Base-by-base conservation (phyloP, 2,329 filamentous ascomycete species). In the Fusarium sp. region DNA sequence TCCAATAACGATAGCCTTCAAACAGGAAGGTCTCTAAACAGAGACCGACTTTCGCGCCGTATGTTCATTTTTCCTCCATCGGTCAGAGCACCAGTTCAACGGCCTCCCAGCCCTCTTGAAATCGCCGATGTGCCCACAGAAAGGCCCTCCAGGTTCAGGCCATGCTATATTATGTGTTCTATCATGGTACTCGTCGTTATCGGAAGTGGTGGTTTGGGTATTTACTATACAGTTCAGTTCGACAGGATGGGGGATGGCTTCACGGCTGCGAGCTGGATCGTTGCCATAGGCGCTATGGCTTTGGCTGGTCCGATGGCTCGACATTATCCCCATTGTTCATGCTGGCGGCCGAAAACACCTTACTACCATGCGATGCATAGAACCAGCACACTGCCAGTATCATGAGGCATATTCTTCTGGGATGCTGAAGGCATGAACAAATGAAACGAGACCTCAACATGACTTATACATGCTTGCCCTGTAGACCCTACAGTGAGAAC, bases 51-150 rank as follows among this genome's bases (percentile, higher is more conserved):
- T 36, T 24, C 13, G 6, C 49, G 49, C 8, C 33, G 49, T 20
- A 1, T 1, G n/a, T 0, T 4, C 9, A 0, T 26, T 47, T 1
- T 28, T 5, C 6, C 4, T 24, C n/a, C 33, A 15, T 5, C 33
- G 9, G 26, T 6, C 24, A 38, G 13, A 22, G 12, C 17, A 22
- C n/a, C 17, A 26, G 13, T 26, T 5, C 18, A 1, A 22, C 9
- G 13, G 6, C 33, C 17, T 12, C 22, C 49, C 24, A 52, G 33
- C 0, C 33, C 33, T 22, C 1, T 38, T 3, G 31, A 26, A 14
- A 15, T 17, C 12, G 6, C 1, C 18, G 33, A 52, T 22, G 18
- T 26, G 4, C 4, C 31, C 8, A 26, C 12, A 8, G n/a, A 14
- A 20, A 45, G 31, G 5, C 28, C 36, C 8, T 47, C 28, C 4